Conservation (phyloP, 495 filamentous ascomycete species). For the Darksidea phi region DNA sequence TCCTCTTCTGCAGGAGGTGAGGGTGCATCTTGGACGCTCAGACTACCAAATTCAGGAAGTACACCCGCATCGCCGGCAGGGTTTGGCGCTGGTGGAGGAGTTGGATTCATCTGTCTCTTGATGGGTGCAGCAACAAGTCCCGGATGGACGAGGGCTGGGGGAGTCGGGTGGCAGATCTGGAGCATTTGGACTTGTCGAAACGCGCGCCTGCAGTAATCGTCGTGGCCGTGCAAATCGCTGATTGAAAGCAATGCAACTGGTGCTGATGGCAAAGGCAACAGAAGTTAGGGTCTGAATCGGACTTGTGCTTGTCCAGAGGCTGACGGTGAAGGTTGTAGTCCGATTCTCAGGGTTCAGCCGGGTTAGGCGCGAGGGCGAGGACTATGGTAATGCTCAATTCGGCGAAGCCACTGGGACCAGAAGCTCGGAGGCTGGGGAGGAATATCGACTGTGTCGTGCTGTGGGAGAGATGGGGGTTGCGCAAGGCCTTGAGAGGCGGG, state of each 20-base stretch:
- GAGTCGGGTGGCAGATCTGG: constrained; percentile 7
- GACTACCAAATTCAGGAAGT: constrained; percentile 32
- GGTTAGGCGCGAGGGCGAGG: too few species aligned
- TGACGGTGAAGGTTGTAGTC: constrained; percentile 1
- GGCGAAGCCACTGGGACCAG: too few species aligned
- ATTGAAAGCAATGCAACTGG: too few species aligned
- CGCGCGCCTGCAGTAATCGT: too few species aligned
- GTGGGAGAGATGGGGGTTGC: neutral
- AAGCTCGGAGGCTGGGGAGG: too few species aligned
- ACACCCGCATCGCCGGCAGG: constrained; percentile 40
- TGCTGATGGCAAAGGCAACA: too few species aligned
- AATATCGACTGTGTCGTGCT: neutral
- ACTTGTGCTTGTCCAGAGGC: neutral
- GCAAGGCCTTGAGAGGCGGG: neutral
- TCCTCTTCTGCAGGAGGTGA: constrained; percentile 32
- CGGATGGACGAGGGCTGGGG: neutral
- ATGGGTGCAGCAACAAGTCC: neutral
- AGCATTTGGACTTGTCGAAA: constrained; percentile 2
- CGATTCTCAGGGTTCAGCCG: too few species aligned
- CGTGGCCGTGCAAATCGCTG: too few species aligned
- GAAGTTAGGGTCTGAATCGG: too few species aligned
- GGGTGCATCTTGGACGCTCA: constrained; percentile 20
- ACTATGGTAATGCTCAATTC: too few species aligned
- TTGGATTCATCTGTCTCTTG: neutral
- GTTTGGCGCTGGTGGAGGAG: constrained; percentile 37